phyloP scores from a whole-genome alignment of 768 basidiomycete species.

The Daedaleopsis nitida region DNA sequence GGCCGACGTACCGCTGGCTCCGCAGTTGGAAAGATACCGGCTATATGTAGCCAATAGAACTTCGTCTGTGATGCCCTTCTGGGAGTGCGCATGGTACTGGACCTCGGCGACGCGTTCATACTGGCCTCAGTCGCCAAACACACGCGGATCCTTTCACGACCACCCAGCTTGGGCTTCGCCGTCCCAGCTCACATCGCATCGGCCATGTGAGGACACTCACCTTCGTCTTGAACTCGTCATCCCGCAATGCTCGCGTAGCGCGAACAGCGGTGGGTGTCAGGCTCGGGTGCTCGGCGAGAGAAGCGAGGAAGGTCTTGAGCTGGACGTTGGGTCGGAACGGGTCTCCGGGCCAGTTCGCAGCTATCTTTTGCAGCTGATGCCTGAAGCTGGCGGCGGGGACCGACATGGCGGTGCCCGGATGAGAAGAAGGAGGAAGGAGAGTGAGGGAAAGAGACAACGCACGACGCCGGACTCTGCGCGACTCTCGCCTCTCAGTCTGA shows the following conservation, averaged over 20 bases:
- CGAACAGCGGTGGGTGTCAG: conserved; percentile 63
- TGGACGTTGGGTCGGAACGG: conserved; percentile 80
- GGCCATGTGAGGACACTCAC: conserved; percentile 37
- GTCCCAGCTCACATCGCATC: not conserved
- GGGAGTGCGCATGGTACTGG: too few relatives aligned
- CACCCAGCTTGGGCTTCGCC: not conserved
- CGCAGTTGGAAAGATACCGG: not conserved
- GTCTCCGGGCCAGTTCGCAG: conserved; percentile 66
- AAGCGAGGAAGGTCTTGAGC: conserved; percentile 62
- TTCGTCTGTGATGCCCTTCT: too few relatives aligned
- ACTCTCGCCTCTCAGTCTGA: too few relatives aligned
- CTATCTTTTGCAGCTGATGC: conserved; percentile 55
- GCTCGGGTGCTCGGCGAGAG: conserved; percentile 68
- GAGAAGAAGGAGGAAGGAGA: not conserved
- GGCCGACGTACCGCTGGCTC: not conserved
- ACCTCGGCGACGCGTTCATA: not conserved
- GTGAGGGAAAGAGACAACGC: not conserved
- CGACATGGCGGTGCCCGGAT: conserved; percentile 11
- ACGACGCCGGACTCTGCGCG: not conserved
- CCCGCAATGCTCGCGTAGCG: conserved; percentile 55
- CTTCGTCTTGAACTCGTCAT: conserved; percentile 59
- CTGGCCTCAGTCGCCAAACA: not conserved
- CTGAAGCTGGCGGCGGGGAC: conserved; percentile 41
- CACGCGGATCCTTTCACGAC: not conserved
- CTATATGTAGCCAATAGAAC: not conserved